Evolutionary conservation across 257 asterid genomes (phyloP), one percentile per base, ranked within the genome.

Genomic region (Ballota nigra): DNA sequence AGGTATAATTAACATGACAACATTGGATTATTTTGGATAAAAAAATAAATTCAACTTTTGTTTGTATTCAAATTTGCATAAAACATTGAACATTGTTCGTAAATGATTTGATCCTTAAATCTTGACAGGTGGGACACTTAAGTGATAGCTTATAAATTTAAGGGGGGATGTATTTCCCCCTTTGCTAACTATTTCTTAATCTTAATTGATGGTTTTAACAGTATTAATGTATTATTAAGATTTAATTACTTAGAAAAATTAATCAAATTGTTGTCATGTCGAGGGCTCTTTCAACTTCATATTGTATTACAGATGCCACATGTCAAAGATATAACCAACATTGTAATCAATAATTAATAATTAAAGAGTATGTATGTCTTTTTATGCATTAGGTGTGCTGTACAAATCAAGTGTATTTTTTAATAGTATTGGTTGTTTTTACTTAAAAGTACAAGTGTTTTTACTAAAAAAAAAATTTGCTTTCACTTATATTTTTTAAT

Each of bases 61-160:
- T 68, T 67, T 55, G 60, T 61, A 75, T 26, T 10, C 70, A 67
- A 66, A 73, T 10, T 60, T 66, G 62, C 74, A 31, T 19, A 71
- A 67, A 67, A 62, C 73, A 75, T 41, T 41, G 78, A 61, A 61
- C 70, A 43, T 41, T 66, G 71, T 38, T 43, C 69, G 67, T 51
- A 33, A 61, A 80, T 66, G 41, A 71, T 55, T 38, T 75, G 81
- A 80, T 71, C 84, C 81, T 71, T 75, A 75, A 75, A 80, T 60
- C 66, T 71, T 71, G 71, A 79, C 80, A 75, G 12, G 80, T 70
- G 80, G 75, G 83, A 70, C 83, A 75, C 51, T 70, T 69, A 33
- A 68, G 28, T 43, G 47, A n/a, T n/a, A 4, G 23, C 18, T 43
- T 9, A 47, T 56, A 53, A 58, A 41, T 59, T 36, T 36, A 64